Evolutionary conservation across 2,329 filamentous ascomycete species (phyloP).

Genomic region (Calonectria henricotiae): DNA sequence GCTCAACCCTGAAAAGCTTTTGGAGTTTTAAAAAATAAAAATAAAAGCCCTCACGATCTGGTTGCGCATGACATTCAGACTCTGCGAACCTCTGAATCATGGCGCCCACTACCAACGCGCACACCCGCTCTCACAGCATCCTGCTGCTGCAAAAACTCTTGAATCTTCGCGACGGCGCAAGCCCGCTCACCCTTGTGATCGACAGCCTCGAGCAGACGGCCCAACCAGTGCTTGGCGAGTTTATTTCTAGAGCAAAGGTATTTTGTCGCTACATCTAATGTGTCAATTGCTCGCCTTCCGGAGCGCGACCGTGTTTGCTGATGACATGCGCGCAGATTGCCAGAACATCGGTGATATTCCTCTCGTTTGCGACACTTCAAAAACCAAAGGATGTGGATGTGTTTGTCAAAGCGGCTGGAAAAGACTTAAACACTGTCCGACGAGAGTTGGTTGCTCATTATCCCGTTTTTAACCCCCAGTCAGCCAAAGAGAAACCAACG

Average conservation of each 20-base stretch:
- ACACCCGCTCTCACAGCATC: slow-evolving; percentile 87
- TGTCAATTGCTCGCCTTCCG: no score
- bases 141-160: slow-evolving; percentile 88
- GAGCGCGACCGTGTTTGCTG: neutral
- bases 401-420: slow-evolving; percentile 77
- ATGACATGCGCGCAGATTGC: slow-evolving; percentile 62
- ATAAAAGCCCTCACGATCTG: neutral
- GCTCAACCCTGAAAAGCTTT: neutral
- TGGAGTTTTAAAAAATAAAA: neutral
- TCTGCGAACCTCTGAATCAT: slow-evolving; percentile 57
- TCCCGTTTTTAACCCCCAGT: slow-evolving; percentile 58
- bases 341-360: slow-evolving; percentile 80
- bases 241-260: slow-evolving; percentile 83
- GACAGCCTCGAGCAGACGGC: slow-evolving; percentile 90
- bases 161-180: slow-evolving; percentile 83
- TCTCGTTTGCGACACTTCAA: slow-evolving; percentile 83
- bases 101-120: slow-evolving; percentile 71
- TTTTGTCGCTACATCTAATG: slow-evolving; percentile 31
- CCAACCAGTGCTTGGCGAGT: slow-evolving; percentile 79
- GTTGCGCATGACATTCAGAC: neutral
- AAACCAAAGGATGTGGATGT: slow-evolving; percentile 77
- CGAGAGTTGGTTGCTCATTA: slow-evolving; percentile 74
- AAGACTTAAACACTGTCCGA: slow-evolving; percentile 70
- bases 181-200: slow-evolving; percentile 88
- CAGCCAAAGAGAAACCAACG: slow-evolving; percentile 56